Percentiles rank a stretch among this genome's conserved stretches.
phyloP scores from a whole-genome alignment of 768 basidiomycete genomes.

The Agaricus subrufescens region DNA sequence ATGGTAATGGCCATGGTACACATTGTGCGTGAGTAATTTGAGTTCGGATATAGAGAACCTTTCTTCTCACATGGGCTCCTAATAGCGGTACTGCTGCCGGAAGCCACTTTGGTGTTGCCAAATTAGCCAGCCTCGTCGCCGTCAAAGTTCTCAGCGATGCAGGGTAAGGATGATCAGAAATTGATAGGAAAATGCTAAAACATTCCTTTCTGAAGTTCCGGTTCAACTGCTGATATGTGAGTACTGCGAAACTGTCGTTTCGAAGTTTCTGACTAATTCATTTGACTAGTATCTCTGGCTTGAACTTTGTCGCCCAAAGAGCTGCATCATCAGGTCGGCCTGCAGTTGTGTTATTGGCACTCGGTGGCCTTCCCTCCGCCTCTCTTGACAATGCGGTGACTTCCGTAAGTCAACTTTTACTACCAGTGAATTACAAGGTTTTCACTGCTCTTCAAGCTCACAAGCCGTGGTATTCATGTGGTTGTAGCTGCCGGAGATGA shows the following conservation, averaged over 20 bases:
- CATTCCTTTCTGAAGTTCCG: slow-evolving; percentile 1
- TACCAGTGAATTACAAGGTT: too few species aligned
- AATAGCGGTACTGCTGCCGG: slow-evolving; percentile 21
- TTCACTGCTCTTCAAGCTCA: slow-evolving; percentile 16
- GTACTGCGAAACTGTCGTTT: neutral
- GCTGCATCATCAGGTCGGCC: too few species aligned
- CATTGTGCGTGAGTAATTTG: slow-evolving; percentile 20
- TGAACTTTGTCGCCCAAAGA: too few species aligned
- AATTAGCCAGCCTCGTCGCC: slow-evolving; percentile 29
- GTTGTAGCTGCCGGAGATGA: slow-evolving; percentile 34
- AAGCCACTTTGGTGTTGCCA: slow-evolving; percentile 20
- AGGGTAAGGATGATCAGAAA: slow-evolving; percentile 16
- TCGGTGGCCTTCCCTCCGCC: too few species aligned
- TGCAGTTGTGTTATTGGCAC: too few species aligned
- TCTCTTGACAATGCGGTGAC: too few species aligned
- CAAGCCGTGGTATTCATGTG: slow-evolving; percentile 23
- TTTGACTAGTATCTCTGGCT: slow-evolving; percentile 6
- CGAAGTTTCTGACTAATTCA: neutral
- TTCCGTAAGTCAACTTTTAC: too few species aligned
- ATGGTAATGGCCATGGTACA: slow-evolving; percentile 38
- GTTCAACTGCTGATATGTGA: slow-evolving; percentile 6
- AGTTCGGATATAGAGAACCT: neutral
- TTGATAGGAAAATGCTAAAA: neutral
- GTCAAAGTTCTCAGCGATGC: slow-evolving; percentile 34
- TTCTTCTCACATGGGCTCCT: neutral